Evolutionary conservation across 2,329 filamentous ascomycete genomes (phyloP), one percentile per base, ranked within the genome.

Genomic region (Gnomoniopsis smithogilvyi): DNA sequence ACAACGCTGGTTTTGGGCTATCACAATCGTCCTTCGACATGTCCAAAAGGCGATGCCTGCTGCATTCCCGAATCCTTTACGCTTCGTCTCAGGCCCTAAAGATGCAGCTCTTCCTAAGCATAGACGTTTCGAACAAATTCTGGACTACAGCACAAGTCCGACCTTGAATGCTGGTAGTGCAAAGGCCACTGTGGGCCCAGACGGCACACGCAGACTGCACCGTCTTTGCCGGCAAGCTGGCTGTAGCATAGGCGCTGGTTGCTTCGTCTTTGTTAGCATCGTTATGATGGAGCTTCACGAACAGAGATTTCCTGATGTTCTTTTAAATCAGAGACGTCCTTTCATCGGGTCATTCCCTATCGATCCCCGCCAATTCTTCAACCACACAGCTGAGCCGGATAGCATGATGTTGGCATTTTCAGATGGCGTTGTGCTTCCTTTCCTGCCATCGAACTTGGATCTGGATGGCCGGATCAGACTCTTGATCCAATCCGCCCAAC

Each of bases 201-300:
- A 51, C 7, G 63, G 60, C 3, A 66, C 63, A 43, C 54, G 45
- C 26, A 59, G 66, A 11, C 62, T 67, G 14, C 65, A 63, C 30
- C 59, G 60, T 2, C 58, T 67, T 2, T 68, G 65, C 36, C 61
- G 60, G 30, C 61, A 65, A 46, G 64, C 63, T 6, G 62, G 62
- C 6, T 63, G 64, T 22, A 67, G 66, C 56, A 56, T 68, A 12
- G 66, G 66, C 0, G 66, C 66, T 8, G 66, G 65, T 15, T 51
- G 51, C 24, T 61, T 61, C 51, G 66, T 64, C 2, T 58, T 67
- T 1, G 65, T 67, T 3, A 66, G 58, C 1, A 63, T 67, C 36
- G 64, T 58, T 2, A 67, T 68, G 66, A 68, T 67, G 66, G 61
- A 64, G 41, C 51, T 65, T 11, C 60, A 68, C 62, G 66, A 67